Conservation (phyloP, 208 protist species). For the Plasmodiophora brassicae region DNA sequence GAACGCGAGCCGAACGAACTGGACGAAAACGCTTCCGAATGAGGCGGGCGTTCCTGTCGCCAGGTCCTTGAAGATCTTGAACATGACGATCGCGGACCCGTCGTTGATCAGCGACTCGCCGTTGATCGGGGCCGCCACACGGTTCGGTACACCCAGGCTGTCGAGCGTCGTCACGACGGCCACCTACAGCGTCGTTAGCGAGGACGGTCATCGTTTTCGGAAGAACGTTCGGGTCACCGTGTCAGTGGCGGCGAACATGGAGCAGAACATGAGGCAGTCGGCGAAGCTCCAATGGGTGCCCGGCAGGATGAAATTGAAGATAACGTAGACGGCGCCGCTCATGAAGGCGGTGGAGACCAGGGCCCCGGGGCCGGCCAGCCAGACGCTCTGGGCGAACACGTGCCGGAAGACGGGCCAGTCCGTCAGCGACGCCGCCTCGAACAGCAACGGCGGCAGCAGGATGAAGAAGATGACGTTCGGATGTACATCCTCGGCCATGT, state of each 20-base stretch:
- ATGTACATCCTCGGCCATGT: not conserved
- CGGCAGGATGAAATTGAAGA: slow-evolving; percentile 18
- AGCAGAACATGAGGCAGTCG: slow-evolving; percentile 33
- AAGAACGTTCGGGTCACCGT: not conserved
- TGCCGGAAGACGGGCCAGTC: slow-evolving; percentile 13
- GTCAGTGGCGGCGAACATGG: slow-evolving; percentile 12
- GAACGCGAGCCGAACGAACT: slow-evolving; percentile 42
- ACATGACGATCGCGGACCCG: slow-evolving; percentile 52
- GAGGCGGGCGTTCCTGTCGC: not conserved
- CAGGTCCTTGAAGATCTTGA: slow-evolving; percentile 49
- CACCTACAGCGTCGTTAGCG: not conserved
- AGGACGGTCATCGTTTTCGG: not conserved
- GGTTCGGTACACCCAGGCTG: slow-evolving; percentile 40
- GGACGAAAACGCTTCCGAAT: slow-evolving; percentile 27
- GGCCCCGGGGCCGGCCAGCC: not conserved
- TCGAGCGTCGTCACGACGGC: slow-evolving; percentile 15
- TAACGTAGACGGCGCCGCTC: not conserved
- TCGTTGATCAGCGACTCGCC: slow-evolving; percentile 58
- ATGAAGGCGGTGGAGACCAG: slow-evolving; percentile 5
- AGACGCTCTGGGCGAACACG: slow-evolving; percentile 1
- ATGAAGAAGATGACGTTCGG: slow-evolving; percentile 30
- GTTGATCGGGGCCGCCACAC: slow-evolving; percentile 51
- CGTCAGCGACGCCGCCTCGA: slow-evolving; percentile 8
- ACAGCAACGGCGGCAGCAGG: slow-evolving; percentile 16
- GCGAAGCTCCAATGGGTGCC: not conserved